Base-by-base conservation (phyloP, 352 stramenopile genomes). In the Globisporangium megalacanthum region DNA sequence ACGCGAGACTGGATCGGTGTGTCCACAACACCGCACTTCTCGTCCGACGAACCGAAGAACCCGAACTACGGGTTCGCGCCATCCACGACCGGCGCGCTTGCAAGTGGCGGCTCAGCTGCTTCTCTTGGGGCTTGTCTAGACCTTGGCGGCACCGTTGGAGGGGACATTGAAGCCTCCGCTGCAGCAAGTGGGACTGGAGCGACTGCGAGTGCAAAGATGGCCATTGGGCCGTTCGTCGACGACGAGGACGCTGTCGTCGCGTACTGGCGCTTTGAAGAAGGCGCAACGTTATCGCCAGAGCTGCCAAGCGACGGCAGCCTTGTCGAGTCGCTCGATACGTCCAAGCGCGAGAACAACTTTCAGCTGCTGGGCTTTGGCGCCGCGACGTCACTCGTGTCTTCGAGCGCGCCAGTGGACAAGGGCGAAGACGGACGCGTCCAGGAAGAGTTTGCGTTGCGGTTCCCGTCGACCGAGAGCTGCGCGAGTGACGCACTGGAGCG, bases 221-320 rank as follows among this genome's bases (percentile, higher is more conserved):
- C 73, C 4, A 90, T 94, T 58, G 84, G 84, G 19, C 84, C 84
- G 37, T 94, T 92, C 52, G 65, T 92, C 20, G 84, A 92, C 17
- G 84, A 94, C 56, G 84, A 92, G 56, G 82, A 94, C 58, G 80
- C 81, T 3, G 80, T 94, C 15, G 79, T 92, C 22, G 82, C 79
- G 7, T 94, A 94, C 56, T 94, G 84, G 84, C 73, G 84, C 15
- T 94, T 94, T 58, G 84, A 94, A 71, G 84, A 94, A 75, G 84
- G 76, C 8, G 61, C 66, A 1, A 75, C 45, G 6, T 58, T 67
- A 49, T 8, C 37, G 19, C 2, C 45, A 22, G 57, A n/a, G 66
- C 69, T 48, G 48, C 44, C 10, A 37, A 22, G 47, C 11, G 68
- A 61, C 8, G 61, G 79, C 33, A 29, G 25, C 25, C n/a, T 71